Evolutionary conservation across 495 filamentous ascomycete species (phyloP).

Genomic region (Penicillium egyptiacum): DNA sequence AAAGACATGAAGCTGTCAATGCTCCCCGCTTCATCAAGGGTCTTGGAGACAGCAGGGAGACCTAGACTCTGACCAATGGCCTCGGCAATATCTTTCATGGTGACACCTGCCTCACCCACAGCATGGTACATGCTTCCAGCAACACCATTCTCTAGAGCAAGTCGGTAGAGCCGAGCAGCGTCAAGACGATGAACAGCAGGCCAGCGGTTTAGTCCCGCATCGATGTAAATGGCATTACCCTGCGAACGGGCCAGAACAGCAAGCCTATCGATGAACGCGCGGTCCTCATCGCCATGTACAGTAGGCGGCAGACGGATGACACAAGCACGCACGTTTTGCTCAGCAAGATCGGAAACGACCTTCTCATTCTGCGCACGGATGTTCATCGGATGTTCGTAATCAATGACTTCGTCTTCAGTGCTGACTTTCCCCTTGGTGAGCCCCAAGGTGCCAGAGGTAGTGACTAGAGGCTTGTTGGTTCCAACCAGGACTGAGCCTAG

Average conservation of each 20-base stretch:
- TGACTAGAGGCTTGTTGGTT: constrained; percentile 40
- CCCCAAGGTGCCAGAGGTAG: constrained; percentile 42
- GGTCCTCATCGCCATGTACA: constrained; percentile 41
- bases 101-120: constrained; percentile 40
- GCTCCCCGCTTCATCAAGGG: constrained; percentile 29
- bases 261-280: constrained; percentile 35
- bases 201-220: constrained; percentile 44
- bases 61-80: constrained; percentile 36
- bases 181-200: constrained; percentile 43
- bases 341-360: constrained; percentile 24
- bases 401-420: constrained; percentile 32
- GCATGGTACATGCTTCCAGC: constrained; percentile 43
- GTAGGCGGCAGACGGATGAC: constrained; percentile 45
- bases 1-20: constrained; percentile 32
- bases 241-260: constrained; percentile 33
- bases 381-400: constrained; percentile 14
- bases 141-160: constrained; percentile 44
- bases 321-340: constrained; percentile 34
- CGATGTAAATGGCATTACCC: constrained; percentile 41
- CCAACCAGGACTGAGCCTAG: constrained; percentile 36
- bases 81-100: constrained; percentile 41
- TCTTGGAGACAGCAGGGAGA: constrained; percentile 33
- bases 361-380: constrained; percentile 34
- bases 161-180: constrained; percentile 40
- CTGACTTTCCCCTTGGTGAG: constrained; percentile 32